phyloP scores from a whole-genome alignment of 352 stramenopile species.

The Phytophthora europaea region DNA sequence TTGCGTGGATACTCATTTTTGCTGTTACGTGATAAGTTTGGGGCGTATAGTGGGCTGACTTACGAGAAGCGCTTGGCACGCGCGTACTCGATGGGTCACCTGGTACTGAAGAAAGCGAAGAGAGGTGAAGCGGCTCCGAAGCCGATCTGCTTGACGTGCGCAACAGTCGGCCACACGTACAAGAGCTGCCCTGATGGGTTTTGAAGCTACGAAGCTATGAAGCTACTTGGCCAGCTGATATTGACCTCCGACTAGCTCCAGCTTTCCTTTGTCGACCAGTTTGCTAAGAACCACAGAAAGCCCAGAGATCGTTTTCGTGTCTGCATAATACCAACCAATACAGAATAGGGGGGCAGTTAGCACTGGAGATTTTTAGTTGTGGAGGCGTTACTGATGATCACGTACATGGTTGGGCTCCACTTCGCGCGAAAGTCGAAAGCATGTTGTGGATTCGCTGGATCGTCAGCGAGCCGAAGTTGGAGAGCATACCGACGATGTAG shows the following conservation, averaged over 20 bases:
- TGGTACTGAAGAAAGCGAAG: conserved; percentile 42
- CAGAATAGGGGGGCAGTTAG: conserved; percentile 11
- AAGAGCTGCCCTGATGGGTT: conserved; percentile 71
- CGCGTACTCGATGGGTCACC: conserved; percentile 65
- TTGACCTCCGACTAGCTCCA: conserved; percentile 73
- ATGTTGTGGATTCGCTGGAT: conserved; percentile 96
- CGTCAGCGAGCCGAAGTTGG: conserved; percentile 93
- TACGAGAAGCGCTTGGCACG: conserved; percentile 64
- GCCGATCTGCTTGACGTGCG: conserved; percentile 70
- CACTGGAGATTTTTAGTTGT: background rate
- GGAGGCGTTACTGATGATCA: conserved; percentile 1
- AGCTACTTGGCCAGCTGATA: conserved; percentile 70
- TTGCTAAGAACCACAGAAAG: conserved; percentile 76
- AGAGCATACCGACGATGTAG: conserved; percentile 97
- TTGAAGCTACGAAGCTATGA: conserved; percentile 21
- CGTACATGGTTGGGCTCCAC: conserved; percentile 79
- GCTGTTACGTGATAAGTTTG: conserved; percentile 45
- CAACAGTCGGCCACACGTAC: conserved; percentile 52
- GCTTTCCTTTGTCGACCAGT: conserved; percentile 72
- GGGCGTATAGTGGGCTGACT: conserved; percentile 67
- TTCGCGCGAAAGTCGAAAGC: conserved; percentile 90
- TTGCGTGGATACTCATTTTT: conserved; percentile 2
- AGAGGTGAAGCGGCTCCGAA: conserved; percentile 21
- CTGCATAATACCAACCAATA: conserved; percentile 47
- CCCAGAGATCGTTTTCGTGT: conserved; percentile 86